phyloP scores from a whole-genome alignment of 805 yeast species.

The Maudiozyma saulgeensis region DNA sequence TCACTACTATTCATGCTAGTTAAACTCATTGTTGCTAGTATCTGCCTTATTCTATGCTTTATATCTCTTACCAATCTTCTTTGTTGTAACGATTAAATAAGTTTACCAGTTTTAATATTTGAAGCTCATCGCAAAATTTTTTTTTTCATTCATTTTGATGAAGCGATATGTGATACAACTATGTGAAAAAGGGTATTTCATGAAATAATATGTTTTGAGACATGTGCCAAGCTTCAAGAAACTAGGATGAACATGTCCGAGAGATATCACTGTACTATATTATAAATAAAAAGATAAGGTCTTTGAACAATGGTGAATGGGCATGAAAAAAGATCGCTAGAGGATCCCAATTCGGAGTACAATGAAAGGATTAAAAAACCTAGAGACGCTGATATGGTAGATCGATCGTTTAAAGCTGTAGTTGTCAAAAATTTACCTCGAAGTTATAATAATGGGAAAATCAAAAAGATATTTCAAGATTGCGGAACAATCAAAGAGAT shows the following conservation, averaged over 20 bases:
- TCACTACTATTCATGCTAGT: conserved; percentile 58
- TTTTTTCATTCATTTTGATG: not conserved
- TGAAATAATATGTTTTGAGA: no score
- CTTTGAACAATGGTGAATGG: not conserved
- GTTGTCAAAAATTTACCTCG: conserved; percentile 42
- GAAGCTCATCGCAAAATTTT: conserved; percentile 12
- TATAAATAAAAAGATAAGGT: no score
- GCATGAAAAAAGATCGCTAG: conserved; percentile 3
- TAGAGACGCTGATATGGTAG: conserved; percentile 3
- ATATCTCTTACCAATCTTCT: not conserved
- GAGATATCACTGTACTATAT: no score
- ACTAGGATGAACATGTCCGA: no score
- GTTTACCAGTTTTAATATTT: not conserved
- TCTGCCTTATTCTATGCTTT: not conserved
- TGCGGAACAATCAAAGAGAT: conserved; percentile 49
- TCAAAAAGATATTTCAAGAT: conserved; percentile 41
- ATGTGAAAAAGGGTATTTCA: no score
- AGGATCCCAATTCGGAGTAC: conserved; percentile 1
- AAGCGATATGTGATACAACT: no score
- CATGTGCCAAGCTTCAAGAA: no score
- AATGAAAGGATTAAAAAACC: not conserved
- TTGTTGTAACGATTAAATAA: not conserved
- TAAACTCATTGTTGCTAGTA: not conserved
- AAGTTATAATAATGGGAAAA: conserved; percentile 30
- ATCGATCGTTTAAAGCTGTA: conserved; percentile 49